phyloP scores from a whole-genome alignment of 1,284 basidiomycete species.

The Trametes pubescens region DNA sequence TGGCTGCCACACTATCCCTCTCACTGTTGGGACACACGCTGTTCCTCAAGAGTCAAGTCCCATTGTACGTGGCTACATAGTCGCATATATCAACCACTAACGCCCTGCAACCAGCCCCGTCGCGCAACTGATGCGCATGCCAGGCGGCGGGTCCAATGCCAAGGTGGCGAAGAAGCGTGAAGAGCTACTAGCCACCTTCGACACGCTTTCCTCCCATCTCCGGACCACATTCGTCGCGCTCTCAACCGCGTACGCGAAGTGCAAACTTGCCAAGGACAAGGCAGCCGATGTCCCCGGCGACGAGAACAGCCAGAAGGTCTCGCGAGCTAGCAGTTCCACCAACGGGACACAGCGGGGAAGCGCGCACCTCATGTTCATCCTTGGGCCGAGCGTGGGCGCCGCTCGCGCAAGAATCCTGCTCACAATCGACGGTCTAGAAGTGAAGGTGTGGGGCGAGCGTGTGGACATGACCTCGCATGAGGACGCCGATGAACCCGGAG shows the following conservation, averaged over 20 bases:
- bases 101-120: slow-evolving; percentile 57
- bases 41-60: slow-evolving; percentile 78
- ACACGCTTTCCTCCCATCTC: slow-evolving; percentile 75
- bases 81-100: not conserved
- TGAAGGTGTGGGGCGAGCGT: slow-evolving; percentile 60
- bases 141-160: slow-evolving; percentile 47
- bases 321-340: not conserved
- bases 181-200: slow-evolving; percentile 68
- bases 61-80: slow-evolving; percentile 61
- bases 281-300: not conserved
- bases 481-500: slow-evolving; percentile 23
- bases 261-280: slow-evolving; percentile 43
- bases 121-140: slow-evolving; percentile 63
- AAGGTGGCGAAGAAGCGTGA: slow-evolving; percentile 63
- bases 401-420: slow-evolving; percentile 68
- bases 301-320: slow-evolving; percentile 15
- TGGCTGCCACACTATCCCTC: slow-evolving; percentile 68
- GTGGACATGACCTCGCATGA: slow-evolving; percentile 41
- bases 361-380: slow-evolving; percentile 64
- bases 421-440: slow-evolving; percentile 68
- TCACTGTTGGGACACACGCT: slow-evolving; percentile 71
- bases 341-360: slow-evolving; percentile 26
- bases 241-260: slow-evolving; percentile 59
- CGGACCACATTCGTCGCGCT: slow-evolving; percentile 75
- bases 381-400: slow-evolving; percentile 68